Percentiles rank a stretch among this genome's conserved stretches.
phyloP scores from a whole-genome alignment of 2,329 filamentous ascomycete species.

The Ramularia endophylla region DNA sequence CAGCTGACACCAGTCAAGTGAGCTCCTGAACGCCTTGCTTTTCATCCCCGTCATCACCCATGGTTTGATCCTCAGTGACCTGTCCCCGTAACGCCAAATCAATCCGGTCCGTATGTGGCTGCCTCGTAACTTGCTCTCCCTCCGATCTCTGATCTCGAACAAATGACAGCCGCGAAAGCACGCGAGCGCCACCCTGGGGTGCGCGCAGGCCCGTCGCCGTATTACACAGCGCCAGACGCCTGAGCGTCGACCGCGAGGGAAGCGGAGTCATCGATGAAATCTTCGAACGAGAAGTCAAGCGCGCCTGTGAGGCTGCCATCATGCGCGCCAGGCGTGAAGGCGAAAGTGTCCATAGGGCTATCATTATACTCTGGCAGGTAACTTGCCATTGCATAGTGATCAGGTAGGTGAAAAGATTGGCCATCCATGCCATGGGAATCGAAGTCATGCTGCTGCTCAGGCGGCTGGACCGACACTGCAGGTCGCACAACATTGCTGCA shows the following conservation, averaged over 20 bases:
- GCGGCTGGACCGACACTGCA: slow-evolving; percentile 89
- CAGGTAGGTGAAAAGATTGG: slow-evolving; percentile 27
- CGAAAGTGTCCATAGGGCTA: slow-evolving; percentile 31
- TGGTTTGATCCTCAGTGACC: slow-evolving; percentile 5
- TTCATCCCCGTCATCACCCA: slow-evolving; percentile 9
- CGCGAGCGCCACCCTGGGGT: slow-evolving; percentile 34
- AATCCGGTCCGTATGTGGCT: slow-evolving; percentile 4
- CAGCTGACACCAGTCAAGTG: slow-evolving; percentile 2
- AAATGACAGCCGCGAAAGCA: slow-evolving; percentile 21
- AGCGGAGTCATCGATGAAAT: slow-evolving; percentile 38
- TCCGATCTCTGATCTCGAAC: slow-evolving; percentile 5
- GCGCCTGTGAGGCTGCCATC: slow-evolving; percentile 28
- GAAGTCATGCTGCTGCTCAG: slow-evolving; percentile 22
- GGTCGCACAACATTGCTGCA: slow-evolving; percentile 99
- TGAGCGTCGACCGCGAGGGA: slow-evolving; percentile 34
- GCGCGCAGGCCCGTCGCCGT: slow-evolving; percentile 42
- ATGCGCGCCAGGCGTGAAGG: slow-evolving; percentile 32
- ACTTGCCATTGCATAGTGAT: slow-evolving; percentile 28
- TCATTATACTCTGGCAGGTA: slow-evolving; percentile 28
- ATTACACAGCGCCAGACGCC: slow-evolving; percentile 41
- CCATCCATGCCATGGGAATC: slow-evolving; percentile 18
- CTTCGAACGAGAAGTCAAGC: slow-evolving; percentile 32
- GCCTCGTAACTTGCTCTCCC: slow-evolving; percentile 3
- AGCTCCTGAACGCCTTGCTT: slow-evolving; percentile 8
- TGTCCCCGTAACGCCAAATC: slow-evolving; percentile 8